phyloP scores from a whole-genome alignment of 208 protist genomes.

The Acanthamoeba castellanii region DNA sequence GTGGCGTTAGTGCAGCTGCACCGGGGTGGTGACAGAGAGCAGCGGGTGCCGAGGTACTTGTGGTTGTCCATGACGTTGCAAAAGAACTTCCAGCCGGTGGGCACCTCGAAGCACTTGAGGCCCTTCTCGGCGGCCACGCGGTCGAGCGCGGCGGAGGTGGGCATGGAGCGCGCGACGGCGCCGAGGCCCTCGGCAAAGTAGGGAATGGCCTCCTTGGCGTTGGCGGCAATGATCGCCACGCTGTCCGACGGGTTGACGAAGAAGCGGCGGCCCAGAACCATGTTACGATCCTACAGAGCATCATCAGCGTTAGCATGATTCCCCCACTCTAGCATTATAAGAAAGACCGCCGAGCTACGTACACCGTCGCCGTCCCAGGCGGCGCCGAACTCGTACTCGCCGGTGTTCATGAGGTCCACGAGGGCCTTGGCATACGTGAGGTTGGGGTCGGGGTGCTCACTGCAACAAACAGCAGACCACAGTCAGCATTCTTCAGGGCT shows the following conservation, averaged over 20 bases:
- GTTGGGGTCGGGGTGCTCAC: conserved; percentile 98
- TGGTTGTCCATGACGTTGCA: conserved; percentile 98
- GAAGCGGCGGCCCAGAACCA: conserved; percentile 96
- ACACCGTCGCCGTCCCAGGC: conserved; percentile 97
- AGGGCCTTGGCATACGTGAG: conserved; percentile 97
- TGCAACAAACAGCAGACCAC: conserved; percentile 65
- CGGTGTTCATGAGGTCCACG: conserved; percentile 93
- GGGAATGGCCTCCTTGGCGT: conserved; percentile 93
- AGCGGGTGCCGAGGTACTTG: conserved; percentile 82
- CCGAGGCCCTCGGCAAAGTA: conserved; percentile 94
- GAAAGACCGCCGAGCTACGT: not conserved
- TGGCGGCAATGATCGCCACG: conserved; percentile 96
- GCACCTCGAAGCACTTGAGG: conserved; percentile 93
- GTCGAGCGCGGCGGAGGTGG: conserved; percentile 95
- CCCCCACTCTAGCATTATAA: not conserved
- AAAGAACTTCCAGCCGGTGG: conserved; percentile 99
- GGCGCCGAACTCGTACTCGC: conserved; percentile 94
- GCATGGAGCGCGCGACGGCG: conserved; percentile 96
- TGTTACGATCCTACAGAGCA: conserved; percentile 95
- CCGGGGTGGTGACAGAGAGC: too few species aligned
- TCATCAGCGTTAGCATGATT: not conserved
- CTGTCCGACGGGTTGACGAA: conserved; percentile 98
- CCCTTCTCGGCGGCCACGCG: conserved; percentile 74
- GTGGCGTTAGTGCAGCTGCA: not conserved
- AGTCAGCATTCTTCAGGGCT: not conserved